phyloP scores from a whole-genome alignment of 352 stramenopile genomes.

The Phytophthora megakarya region DNA sequence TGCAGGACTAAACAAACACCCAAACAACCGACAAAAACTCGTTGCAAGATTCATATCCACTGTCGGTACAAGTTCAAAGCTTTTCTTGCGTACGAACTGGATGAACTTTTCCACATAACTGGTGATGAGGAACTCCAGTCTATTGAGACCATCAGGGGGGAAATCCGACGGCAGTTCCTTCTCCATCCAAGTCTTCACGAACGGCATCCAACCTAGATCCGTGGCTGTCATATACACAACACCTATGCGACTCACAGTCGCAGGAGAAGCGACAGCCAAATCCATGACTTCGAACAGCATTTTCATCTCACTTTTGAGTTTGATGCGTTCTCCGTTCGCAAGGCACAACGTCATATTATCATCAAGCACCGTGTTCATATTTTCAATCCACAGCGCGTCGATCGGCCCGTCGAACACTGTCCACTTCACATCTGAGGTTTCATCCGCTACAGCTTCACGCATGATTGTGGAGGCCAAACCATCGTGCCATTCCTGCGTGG shows the following conservation, averaged over 20 bases:
- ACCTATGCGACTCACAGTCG: conserved; percentile 84
- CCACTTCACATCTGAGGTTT: conserved; percentile 78
- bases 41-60: conserved; percentile 90
- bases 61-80: conserved; percentile 86
- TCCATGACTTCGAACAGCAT: conserved; percentile 96
- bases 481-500: conserved; percentile 91
- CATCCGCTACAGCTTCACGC: conserved; percentile 75
- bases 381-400: conserved; percentile 96
- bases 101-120: conserved; percentile 75
- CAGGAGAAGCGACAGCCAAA: conserved; percentile 89
- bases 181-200: conserved; percentile 90
- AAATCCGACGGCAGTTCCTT: conserved; percentile 58
- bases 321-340: conserved; percentile 93
- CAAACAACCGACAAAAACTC: conserved; percentile 87
- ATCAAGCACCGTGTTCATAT: conserved; percentile 96
- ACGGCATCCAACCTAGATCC: conserved; percentile 91
- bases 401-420: conserved; percentile 95
- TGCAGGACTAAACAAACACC: conserved; percentile 72
- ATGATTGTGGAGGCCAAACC: conserved; percentile 82
- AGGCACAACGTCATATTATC: conserved; percentile 96
- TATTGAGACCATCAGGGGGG: conserved; percentile 40
- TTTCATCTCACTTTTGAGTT: conserved; percentile 89
- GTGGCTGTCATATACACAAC: conserved; percentile 83
- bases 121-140: conserved; percentile 55
- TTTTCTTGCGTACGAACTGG: conserved; percentile 77